These are phyloP conservation scores for Oenanthe javanica DNA, from an alignment of 140 eudicot genomes.

Conservation along the genomic window DNA sequence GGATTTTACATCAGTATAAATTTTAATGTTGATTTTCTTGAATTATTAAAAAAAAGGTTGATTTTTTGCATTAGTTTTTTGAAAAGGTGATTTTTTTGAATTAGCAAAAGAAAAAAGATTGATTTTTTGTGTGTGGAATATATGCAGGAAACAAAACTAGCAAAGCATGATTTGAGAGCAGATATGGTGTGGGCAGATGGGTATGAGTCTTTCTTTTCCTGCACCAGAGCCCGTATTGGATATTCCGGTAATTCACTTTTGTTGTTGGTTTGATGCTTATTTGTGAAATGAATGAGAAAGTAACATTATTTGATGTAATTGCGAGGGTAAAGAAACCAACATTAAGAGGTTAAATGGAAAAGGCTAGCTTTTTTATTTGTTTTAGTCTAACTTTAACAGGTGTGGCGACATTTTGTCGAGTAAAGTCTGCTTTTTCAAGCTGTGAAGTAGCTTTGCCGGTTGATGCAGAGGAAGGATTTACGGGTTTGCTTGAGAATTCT, in stretches of 20 bases:
- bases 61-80: not conserved
- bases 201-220: constrained; percentile 87
- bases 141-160: constrained; percentile 64
- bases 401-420: constrained; percentile 96
- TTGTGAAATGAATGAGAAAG: not conserved
- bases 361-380: not conserved
- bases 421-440: constrained; percentile 72
- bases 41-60: not conserved
- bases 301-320: not conserved
- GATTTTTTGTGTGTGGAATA: not conserved
- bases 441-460: constrained; percentile 82
- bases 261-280: not conserved
- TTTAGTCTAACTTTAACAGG: constrained; percentile 35
- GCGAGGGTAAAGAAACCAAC: not conserved
- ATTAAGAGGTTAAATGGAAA: too few species aligned
- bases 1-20: not conserved
- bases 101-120: too few species aligned
- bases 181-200: constrained; percentile 91
- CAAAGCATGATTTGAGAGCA: constrained; percentile 77
- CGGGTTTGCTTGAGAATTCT: constrained; percentile 64
- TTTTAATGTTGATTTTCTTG: not conserved
- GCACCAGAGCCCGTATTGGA: constrained; percentile 86
- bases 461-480: constrained; percentile 93
- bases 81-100: not conserved
- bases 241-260: constrained; percentile 56